Evolutionary conservation across 345 rosid genomes (phyloP).

Genomic region (Syzygium oleosum): DNA sequence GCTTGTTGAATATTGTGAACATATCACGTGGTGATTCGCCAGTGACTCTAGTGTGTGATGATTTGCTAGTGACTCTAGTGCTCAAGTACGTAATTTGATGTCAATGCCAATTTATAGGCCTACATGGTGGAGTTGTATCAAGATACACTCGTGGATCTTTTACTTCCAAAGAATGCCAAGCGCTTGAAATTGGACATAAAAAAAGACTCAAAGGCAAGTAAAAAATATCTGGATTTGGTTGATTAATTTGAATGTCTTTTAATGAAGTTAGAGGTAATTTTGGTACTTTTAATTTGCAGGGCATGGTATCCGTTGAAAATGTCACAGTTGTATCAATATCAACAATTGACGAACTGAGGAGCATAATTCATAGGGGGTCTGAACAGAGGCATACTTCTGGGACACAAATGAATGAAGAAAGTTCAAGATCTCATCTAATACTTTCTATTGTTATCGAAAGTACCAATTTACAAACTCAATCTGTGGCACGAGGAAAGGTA

Average conservation of each 20-base stretch:
- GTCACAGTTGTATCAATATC: constrained; percentile 65
- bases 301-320: constrained; percentile 91
- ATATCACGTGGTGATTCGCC: background rate
- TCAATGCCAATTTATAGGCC: constrained; percentile 38
- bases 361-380: constrained; percentile 71
- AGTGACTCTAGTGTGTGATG: background rate
- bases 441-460: constrained; percentile 87
- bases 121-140: constrained; percentile 96
- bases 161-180: constrained; percentile 61
- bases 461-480: constrained; percentile 92
- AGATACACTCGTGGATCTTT: constrained; percentile 83
- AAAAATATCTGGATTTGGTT: background rate
- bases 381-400: constrained; percentile 80
- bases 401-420: constrained; percentile 95
- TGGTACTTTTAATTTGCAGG: constrained; percentile 31
- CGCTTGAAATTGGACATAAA: constrained; percentile 83
- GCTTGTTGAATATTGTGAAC: background rate
- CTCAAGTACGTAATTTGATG: background rate
- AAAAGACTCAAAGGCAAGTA: constrained; percentile 77
- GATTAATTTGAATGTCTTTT: background rate
- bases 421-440: constrained; percentile 91
- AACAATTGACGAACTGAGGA: constrained; percentile 59
- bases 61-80: background rate
- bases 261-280: background rate
- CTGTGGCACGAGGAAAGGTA: constrained; percentile 94